phyloP scores from a whole-genome alignment of 2,329 filamentous ascomycete species.

The Phyllosticta citriasiana region DNA sequence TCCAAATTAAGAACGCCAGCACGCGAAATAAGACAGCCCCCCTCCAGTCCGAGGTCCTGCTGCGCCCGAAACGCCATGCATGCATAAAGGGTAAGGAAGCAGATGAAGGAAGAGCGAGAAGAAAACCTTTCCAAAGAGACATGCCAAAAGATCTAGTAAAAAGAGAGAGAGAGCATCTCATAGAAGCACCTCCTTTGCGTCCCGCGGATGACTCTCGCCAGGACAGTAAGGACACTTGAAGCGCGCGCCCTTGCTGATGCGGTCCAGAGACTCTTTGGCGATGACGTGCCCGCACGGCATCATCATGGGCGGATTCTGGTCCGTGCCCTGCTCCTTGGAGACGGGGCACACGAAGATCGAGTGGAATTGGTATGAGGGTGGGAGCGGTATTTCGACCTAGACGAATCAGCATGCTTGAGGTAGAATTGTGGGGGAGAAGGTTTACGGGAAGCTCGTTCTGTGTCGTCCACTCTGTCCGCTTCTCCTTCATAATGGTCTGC shows the following conservation, averaged over 20 bases:
- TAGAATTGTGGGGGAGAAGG: slow-evolving; percentile 14
- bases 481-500: slow-evolving; percentile 75
- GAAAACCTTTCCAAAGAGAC: background rate
- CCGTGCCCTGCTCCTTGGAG: slow-evolving; percentile 90
- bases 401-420: background rate
- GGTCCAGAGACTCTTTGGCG: slow-evolving; percentile 70
- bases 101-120: background rate
- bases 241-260: slow-evolving; percentile 64
- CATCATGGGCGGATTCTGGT: slow-evolving; percentile 91
- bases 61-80: background rate
- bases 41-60: background rate
- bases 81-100: background rate
- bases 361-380: slow-evolving; percentile 65
- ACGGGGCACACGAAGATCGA: slow-evolving; percentile 97
- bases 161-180: background rate
- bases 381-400: slow-evolving; percentile 55
- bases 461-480: slow-evolving; percentile 90
- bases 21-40: background rate
- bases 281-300: slow-evolving; percentile 93
- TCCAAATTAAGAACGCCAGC: background rate
- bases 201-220: slow-evolving; percentile 64
- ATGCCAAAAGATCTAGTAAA: background rate
- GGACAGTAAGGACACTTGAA: slow-evolving; percentile 99
- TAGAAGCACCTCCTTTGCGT: slow-evolving; percentile 64
- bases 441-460: slow-evolving; percentile 80